Evolutionary conservation across 2,329 filamentous ascomycete species (phyloP).

Genomic region (Fonsecaea pugnacius): DNA sequence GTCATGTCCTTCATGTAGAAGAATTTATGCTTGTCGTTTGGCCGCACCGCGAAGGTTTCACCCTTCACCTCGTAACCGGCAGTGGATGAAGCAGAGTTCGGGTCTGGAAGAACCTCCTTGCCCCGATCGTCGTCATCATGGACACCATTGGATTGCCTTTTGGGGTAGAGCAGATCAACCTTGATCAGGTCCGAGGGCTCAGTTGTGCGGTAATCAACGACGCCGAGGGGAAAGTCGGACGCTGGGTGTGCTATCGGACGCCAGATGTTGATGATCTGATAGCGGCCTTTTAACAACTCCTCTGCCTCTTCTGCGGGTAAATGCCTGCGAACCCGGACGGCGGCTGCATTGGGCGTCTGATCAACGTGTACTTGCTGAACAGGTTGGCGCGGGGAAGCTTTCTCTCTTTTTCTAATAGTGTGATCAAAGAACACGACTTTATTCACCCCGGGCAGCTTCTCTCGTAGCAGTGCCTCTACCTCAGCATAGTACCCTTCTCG

Average conservation of each 20-base stretch:
- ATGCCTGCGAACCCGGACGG: conserved; percentile 65
- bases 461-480: conserved; percentile 61
- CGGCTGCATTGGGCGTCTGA: conserved; percentile 68
- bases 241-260: conserved; percentile 67
- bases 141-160: conserved; percentile 54
- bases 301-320: conserved; percentile 61
- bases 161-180: conserved; percentile 67
- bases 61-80: conserved; percentile 67
- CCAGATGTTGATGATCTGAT: conserved; percentile 74
- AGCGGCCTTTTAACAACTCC: conserved; percentile 61
- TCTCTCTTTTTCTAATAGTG: conserved; percentile 64
- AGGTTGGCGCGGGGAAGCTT: conserved; percentile 63
- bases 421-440: conserved; percentile 74
- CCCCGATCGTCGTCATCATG: conserved; percentile 60
- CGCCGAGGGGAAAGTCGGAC: conserved; percentile 69
- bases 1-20: conserved; percentile 72
- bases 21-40: conserved; percentile 63
- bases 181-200: conserved; percentile 61
- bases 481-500: conserved; percentile 64
- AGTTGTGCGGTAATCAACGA: conserved; percentile 68
- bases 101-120: conserved; percentile 61
- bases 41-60: conserved; percentile 65
- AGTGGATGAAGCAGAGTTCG: conserved; percentile 51
- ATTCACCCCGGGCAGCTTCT: conserved; percentile 60
- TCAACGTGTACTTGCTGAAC: conserved; percentile 74